Conservation (phyloP, 1,284 basidiomycete species). For the Ceratobasidium sp. region DNA sequence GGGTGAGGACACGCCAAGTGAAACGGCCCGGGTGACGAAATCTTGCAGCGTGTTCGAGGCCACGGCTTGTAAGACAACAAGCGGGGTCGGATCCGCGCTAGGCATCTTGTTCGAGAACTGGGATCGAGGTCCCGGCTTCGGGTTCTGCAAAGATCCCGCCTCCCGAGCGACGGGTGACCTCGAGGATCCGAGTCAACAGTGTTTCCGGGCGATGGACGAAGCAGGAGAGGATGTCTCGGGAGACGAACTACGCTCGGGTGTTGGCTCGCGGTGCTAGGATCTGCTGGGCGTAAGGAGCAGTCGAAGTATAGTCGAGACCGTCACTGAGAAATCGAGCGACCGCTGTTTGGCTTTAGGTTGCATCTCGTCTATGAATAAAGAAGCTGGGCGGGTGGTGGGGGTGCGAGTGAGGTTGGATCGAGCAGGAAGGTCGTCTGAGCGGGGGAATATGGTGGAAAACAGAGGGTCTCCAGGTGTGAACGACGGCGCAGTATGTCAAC, state of each 20-base stretch:
- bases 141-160: slow-evolving; percentile 38
- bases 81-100: slow-evolving; percentile 34
- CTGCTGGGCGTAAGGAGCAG: slow-evolving; percentile 44
- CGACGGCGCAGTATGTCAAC: slow-evolving; percentile 38
- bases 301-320: slow-evolving; percentile 18
- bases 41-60: slow-evolving; percentile 22
- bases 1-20: slow-evolving; percentile 24
- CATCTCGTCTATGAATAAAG: slow-evolving; percentile 32
- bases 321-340: slow-evolving; percentile 36
- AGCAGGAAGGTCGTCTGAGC: not conserved
- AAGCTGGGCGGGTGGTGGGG: slow-evolving; percentile 39
- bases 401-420: slow-evolving; percentile 35
- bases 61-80: slow-evolving; percentile 15
- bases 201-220: slow-evolving; percentile 31
- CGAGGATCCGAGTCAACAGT: slow-evolving; percentile 25
- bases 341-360: slow-evolving; percentile 46
- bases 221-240: slow-evolving; percentile 23
- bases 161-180: not conserved
- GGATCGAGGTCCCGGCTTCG: slow-evolving; percentile 15
- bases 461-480: slow-evolving; percentile 7
- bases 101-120: slow-evolving; percentile 27
- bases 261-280: slow-evolving; percentile 34
- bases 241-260: slow-evolving; percentile 39
- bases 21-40: slow-evolving; percentile 28
- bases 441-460: slow-evolving; percentile 2